Base-by-base conservation (phyloP, 768 basidiomycete species). In the Pulveroboletus sp. region DNA sequence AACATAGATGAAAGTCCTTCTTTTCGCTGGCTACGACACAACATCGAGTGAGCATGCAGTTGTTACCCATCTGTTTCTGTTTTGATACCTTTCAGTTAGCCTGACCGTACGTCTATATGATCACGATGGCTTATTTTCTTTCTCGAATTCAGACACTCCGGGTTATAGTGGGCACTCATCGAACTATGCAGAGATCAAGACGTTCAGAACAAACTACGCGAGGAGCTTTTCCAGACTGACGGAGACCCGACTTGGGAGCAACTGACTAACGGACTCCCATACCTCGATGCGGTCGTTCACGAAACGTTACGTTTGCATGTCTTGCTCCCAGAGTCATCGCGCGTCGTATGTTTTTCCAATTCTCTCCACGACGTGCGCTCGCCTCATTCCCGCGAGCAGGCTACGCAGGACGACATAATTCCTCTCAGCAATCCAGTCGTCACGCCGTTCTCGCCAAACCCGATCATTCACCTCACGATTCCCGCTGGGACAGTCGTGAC, bases 221-320 rank as follows among this genome's bases (percentile, higher is more conserved):
- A 74, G 2, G 81, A 84, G 42, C 69, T 83, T 14, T 49, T 67
- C 5, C 58, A 67, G 17, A 74, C 75, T 42, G 63, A 56, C 5
- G 35, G 51, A 20, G 81, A 82, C 53, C 80, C 81, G 10, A 75
- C 73, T n/a, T 81, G 73, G 68, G 79, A 81, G 14, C 75, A 80
- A 54, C 66, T 82, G 1, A 71, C 68, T 3, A 71, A 73, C 5
- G 68, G 51, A 11, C 61, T 84, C 12, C 80, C 79, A 1, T 81
- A 77, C 60, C 76, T 84, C 9, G 78, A 82, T 57, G 74, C 77
- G 0, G 69, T 77, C 3, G 71, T 73, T 2, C 72, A 73, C 17
- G 79, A 79, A 55, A 65, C 66, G 1, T 62, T 80, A 17, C 67
- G 77, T 2, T 43, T 77, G 1, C 75, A 80, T 51, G 68, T 69